Conservation (phyloP, 2,329 filamentous ascomycete species). For the Thielaviopsis ethacetica region DNA sequence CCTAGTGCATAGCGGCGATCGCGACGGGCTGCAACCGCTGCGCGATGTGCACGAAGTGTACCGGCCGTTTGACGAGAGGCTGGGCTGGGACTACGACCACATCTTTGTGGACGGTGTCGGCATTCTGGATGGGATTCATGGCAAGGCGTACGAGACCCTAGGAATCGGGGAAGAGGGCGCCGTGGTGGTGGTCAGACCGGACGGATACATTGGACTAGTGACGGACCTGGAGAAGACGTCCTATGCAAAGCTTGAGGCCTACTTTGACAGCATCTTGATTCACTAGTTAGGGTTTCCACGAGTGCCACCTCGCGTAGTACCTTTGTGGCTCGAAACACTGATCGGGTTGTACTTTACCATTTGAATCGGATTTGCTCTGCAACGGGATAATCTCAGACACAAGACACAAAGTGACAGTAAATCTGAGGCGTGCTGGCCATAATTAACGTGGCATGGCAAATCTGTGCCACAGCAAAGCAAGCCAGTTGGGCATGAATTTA, state of each 20-base stretch:
- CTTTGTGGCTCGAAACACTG: neutral
- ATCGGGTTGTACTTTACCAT: neutral
- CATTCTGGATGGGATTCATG: constrained; percentile 26
- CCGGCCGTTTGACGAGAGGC: constrained; percentile 26
- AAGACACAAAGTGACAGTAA: neutral
- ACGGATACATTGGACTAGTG: constrained; percentile 44
- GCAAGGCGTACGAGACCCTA: constrained; percentile 36
- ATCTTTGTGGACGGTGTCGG: constrained; percentile 44
- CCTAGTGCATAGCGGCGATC: constrained; percentile 38
- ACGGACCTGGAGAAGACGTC: constrained; percentile 27
- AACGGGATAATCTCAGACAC: neutral
- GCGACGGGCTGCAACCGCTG: constrained; percentile 31
- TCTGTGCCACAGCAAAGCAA: neutral
- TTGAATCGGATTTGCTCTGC: no score
- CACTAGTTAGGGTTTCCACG: neutral
- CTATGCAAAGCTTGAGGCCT: constrained; percentile 20
- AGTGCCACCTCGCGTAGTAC: neutral
- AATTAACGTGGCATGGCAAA: neutral
- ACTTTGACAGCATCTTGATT: constrained; percentile 18
- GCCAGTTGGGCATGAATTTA: constrained; percentile 4
- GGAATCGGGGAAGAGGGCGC: constrained; percentile 44
- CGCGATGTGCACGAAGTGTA: constrained; percentile 36
- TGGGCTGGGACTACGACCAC: constrained; percentile 40
- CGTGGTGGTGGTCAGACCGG: constrained; percentile 44
- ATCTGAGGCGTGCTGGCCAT: neutral